Base-by-base conservation (phyloP, 345 rosid species). In the Brassica juncea region DNA sequence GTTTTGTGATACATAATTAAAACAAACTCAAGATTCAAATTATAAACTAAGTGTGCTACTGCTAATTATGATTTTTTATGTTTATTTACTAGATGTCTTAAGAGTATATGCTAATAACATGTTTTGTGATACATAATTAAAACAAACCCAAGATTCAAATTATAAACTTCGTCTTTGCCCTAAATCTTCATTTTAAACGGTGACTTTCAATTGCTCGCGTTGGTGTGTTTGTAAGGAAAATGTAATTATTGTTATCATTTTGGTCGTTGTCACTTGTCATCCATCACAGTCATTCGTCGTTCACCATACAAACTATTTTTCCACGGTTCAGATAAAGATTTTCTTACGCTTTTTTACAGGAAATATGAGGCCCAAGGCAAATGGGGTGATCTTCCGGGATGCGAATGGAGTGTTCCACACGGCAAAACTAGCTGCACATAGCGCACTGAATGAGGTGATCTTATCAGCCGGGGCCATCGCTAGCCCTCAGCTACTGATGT, bases 401-500 rank as follows among this genome's bases (percentile, higher is more conserved):
- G 77, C 32, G 1, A 11, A 0, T 8, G 97, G 94, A 64, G 34
- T 4, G 10, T 73, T 32, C 31, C 92, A 86, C 77, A 81, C 57
- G 28, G 94, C 91, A 1, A 74, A 82, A 66, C 69, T 89, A 73
- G 80, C 35, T 2, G 61, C 34, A 3, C 15, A 62, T 4, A 64
- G 79, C 32, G 5, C 58, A 0, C 77, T 23, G 77, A 90, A 73
- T 68, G 98, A 94, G 83, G 79, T 90, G 23, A 86, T 92, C 14
- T 9, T 89, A 68, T 81, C 98, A 4, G 96, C 97, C 0, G 97
- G 98, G 4, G 96, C 98, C 28, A 31, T 94, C 0, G 93, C 91
- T 8, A 94, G 96, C 85, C 98, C 97, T 2, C 97, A 92, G 8
- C 58, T 90, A 9, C 34, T 94, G 52, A 85, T 94, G 96, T 52